These are phyloP conservation scores for Coemansia umbellata DNA, from an alignment of 192 early-diverging fungal genomes.

Conservation along the genomic window DNA sequence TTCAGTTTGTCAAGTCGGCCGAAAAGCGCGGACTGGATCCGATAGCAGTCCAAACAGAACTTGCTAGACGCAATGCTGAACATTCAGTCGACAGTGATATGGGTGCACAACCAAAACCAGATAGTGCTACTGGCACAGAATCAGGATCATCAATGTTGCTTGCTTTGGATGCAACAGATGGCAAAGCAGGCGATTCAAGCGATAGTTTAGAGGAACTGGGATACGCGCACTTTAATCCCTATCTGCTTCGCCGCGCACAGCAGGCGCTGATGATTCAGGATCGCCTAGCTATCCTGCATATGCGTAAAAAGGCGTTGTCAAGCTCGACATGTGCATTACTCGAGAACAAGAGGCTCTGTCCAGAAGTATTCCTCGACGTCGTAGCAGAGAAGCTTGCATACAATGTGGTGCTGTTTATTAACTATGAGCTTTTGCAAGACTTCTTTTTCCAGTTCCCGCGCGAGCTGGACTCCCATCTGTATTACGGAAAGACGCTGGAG, in stretches of 20 bases:
- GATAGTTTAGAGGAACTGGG: conserved; percentile 51
- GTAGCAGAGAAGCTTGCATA: conserved; percentile 93
- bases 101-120: conserved; percentile 1
- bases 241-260: conserved; percentile 71
- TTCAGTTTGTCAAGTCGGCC: conserved; percentile 68
- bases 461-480: conserved; percentile 88
- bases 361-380: conserved; percentile 88
- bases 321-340: conserved; percentile 76
- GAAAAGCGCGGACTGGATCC: conserved; percentile 60
- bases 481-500: conserved; percentile 75
- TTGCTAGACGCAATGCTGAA: conserved; percentile 28
- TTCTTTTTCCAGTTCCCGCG: conserved; percentile 98
- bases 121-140: background rate
- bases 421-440: conserved; percentile 94
- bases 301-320: conserved; percentile 75
- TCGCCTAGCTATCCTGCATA: conserved; percentile 69
- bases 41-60: conserved; percentile 27
- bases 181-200: background rate
- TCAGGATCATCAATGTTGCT: background rate
- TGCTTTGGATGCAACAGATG: background rate
- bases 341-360: conserved; percentile 87
- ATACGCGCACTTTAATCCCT: conserved; percentile 66
- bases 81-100: conserved; percentile 3
- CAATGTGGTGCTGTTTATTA: conserved; percentile 96
- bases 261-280: conserved; percentile 77